phyloP scores from a whole-genome alignment of 768 basidiomycete genomes.

The Suillus subaureus region DNA sequence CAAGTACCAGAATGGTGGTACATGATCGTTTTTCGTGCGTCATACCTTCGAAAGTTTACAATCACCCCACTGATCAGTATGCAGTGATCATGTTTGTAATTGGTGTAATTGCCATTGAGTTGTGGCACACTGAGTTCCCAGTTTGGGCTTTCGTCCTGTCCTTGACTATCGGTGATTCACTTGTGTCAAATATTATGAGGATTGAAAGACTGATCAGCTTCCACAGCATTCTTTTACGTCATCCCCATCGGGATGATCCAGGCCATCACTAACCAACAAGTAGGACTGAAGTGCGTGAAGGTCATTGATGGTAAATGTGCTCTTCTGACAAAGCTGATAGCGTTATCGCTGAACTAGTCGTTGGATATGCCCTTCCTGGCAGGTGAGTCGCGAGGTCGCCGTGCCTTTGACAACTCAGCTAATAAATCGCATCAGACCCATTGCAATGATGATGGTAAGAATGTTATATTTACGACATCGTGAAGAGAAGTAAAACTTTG shows the following conservation, averaged over 20 bases:
- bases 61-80: conserved; percentile 7
- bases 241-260: conserved; percentile 45
- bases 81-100: conserved; percentile 35
- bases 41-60: neutral
- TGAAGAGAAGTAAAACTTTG: conserved; percentile 16
- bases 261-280: conserved; percentile 72
- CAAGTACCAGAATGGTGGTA: conserved; percentile 62
- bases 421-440: conserved; percentile 39
- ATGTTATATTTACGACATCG: neutral
- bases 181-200: neutral
- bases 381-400: conserved; percentile 16
- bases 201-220: neutral
- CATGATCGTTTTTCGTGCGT: conserved; percentile 38
- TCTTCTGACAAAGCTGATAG: neutral
- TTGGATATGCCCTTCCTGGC: conserved; percentile 59
- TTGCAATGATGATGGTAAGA: conserved; percentile 70
- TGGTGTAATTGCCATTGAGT: conserved; percentile 36
- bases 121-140: conserved; percentile 44
- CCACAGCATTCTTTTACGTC: conserved; percentile 31
- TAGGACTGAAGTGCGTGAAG: conserved; percentile 46
- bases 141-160: conserved; percentile 39
- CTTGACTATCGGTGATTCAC: conserved; percentile 18
- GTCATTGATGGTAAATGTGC: conserved; percentile 16
- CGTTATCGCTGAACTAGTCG: conserved; percentile 75
- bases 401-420: neutral